phyloP scores from a whole-genome alignment of 306 rosid species.

The Castanospermum australe region DNA sequence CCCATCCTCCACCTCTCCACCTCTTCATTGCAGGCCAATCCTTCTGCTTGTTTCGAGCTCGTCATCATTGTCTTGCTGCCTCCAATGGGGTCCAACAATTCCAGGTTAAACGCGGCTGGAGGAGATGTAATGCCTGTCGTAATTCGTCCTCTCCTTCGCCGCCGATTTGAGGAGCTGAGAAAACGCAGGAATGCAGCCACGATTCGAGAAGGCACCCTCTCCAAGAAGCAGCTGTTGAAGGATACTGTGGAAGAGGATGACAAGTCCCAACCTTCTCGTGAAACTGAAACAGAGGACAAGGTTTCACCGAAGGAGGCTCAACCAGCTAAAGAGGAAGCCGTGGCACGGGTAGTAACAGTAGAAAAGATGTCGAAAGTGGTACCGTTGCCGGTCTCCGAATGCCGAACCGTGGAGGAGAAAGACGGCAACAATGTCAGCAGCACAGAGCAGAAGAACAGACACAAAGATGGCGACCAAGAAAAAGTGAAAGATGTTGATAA shows the following conservation, averaged over 20 bases:
- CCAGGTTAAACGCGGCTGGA: slow-evolving; percentile 35
- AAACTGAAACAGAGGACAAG: background rate
- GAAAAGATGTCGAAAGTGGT: slow-evolving; percentile 32
- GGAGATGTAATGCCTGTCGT: slow-evolving; percentile 40
- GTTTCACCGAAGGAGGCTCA: background rate
- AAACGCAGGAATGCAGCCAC: background rate
- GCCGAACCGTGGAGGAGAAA: background rate
- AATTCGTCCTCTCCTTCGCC: slow-evolving; percentile 45
- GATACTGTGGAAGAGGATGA: slow-evolving; percentile 19
- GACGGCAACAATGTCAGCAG: background rate
- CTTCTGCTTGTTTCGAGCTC: background rate
- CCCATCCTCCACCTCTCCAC: background rate
- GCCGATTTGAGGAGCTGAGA: slow-evolving; percentile 40
- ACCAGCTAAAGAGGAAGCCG: background rate
- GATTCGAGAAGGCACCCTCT: background rate
- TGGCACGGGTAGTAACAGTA: background rate
- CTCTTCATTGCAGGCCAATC: background rate
- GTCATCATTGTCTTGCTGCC: background rate
- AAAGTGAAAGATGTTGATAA: background rate
- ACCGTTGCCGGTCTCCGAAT: slow-evolving; percentile 4
- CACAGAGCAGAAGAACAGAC: background rate
- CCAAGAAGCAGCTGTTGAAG: slow-evolving; percentile 41
- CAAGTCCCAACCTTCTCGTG: background rate
- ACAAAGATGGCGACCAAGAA: background rate
- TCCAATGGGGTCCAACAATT: slow-evolving; percentile 57